Evolutionary conservation across 2,329 filamentous ascomycete genomes (phyloP).

Genomic region (Gliomastix tumulicola): DNA sequence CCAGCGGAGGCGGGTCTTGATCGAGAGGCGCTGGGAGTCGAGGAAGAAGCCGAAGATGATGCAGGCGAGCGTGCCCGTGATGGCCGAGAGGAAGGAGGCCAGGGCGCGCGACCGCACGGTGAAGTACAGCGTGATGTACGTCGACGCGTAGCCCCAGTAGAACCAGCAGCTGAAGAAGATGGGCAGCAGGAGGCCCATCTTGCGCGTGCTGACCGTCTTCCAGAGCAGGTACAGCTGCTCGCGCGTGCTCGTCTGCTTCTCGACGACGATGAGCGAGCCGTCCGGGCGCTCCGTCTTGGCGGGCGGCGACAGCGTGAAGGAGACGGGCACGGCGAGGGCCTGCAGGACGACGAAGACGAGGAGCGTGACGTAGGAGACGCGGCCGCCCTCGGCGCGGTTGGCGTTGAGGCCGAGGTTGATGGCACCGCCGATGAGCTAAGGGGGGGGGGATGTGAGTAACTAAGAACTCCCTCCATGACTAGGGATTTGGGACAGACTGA

Average conservation of each 20-base stretch:
- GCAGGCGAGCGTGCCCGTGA: constrained; percentile 11
- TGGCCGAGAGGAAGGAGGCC: constrained; percentile 10
- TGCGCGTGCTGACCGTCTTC: constrained; percentile 1
- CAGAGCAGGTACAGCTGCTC: constrained; percentile 5
- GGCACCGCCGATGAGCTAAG: constrained; percentile 35
- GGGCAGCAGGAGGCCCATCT: constrained; percentile 5
- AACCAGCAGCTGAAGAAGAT: constrained; percentile 8
- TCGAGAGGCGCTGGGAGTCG: constrained; percentile 9
- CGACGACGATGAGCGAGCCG: constrained; percentile 10
- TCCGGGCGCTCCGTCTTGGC: constrained; percentile 34
- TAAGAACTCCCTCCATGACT: no score
- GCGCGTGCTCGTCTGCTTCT: constrained; percentile 3
- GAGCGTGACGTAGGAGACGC: constrained; percentile 13
- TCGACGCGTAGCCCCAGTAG: constrained; percentile 8
- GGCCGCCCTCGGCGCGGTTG: constrained; percentile 19
- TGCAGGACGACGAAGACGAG: constrained; percentile 34
- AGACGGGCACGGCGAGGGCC: constrained; percentile 35
- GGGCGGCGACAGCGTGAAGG: constrained; percentile 34
- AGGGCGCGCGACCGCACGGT: constrained; percentile 10
- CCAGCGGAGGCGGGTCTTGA: constrained; percentile 8
- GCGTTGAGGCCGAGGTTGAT: constrained; percentile 39
- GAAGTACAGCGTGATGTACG: constrained; percentile 11
- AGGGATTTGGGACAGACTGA: constrained; percentile 16
- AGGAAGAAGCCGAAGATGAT: constrained; percentile 13
- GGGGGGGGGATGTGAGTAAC: background rate